These are phyloP conservation scores for Teratosphaeria destructans DNA, from an alignment of 2,329 filamentous ascomycete species.

Conservation along the genomic window DNA sequence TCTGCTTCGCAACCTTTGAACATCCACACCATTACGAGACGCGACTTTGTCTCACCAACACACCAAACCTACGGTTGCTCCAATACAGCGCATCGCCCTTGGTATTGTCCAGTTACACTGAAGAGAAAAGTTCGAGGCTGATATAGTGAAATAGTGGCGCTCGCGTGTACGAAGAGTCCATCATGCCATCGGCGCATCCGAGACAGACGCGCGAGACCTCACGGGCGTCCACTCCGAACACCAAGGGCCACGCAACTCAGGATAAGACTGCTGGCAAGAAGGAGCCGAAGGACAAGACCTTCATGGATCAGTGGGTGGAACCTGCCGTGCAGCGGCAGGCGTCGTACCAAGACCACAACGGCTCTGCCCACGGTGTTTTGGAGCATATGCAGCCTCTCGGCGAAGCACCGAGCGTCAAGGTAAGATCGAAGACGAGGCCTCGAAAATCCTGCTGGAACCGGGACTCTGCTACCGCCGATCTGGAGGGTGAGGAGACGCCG, in stretches of 20 bases:
- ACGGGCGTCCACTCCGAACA: background rate
- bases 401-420: constrained; percentile 53
- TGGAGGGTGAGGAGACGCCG: constrained; percentile 35
- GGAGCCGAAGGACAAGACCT: constrained; percentile 26
- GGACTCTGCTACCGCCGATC: constrained; percentile 29
- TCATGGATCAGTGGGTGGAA: constrained; percentile 38
- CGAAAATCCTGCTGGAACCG: constrained; percentile 32
- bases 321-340: constrained; percentile 47
- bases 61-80: background rate
- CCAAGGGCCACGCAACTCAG: constrained; percentile 1
- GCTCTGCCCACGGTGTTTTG: constrained; percentile 60
- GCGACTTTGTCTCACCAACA: background rate
- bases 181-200: constrained; percentile 2
- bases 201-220: background rate
- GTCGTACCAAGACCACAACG: constrained; percentile 68
- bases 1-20: background rate
- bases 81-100: constrained; percentile 12
- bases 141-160: constrained; percentile 5
- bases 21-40: background rate
- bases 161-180: constrained; percentile 1
- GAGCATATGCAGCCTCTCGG: constrained; percentile 78
- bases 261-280: constrained; percentile 33
- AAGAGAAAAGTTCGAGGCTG: constrained; percentile 1
- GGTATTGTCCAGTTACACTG: constrained; percentile 5
- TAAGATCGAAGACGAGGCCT: constrained; percentile 40